Conservation (phyloP, 2,329 filamentous ascomycete genomes). For the Fusarium pseudoanthophilum region DNA sequence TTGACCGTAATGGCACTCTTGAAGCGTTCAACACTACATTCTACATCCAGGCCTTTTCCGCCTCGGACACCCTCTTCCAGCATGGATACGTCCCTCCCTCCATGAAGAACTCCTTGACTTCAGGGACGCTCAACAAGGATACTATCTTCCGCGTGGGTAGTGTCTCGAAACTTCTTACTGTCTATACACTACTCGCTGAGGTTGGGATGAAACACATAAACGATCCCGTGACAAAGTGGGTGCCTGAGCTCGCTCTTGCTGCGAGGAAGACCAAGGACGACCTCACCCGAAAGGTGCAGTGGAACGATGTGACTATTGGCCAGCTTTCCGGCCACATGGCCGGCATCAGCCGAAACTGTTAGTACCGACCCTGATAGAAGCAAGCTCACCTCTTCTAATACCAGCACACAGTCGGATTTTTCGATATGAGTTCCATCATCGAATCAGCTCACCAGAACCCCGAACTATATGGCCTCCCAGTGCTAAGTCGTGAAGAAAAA, state of each 20-base stretch:
- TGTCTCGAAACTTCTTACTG: background rate
- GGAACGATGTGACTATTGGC: slow-evolving; percentile 5
- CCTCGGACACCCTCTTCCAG: background rate
- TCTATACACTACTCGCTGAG: background rate
- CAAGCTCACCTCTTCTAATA: background rate
- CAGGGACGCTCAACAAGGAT: background rate
- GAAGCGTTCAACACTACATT: slow-evolving; percentile 4
- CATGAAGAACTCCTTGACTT: slow-evolving; percentile 4
- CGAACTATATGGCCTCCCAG: background rate
- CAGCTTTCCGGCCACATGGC: slow-evolving; percentile 2
- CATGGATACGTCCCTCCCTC: slow-evolving; percentile 1
- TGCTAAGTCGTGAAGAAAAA: background rate
- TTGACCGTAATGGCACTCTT: slow-evolving; percentile 1
- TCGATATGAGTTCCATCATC: background rate
- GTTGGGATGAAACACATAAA: slow-evolving; percentile 3
- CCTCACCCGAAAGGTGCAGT: background rate
- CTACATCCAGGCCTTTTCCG: slow-evolving; percentile 9
- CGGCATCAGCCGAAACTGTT: background rate
- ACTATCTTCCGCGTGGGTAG: background rate
- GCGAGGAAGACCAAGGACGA: background rate
- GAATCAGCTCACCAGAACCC: background rate
- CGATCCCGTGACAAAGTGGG: slow-evolving; percentile 14
- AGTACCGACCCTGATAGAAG: background rate
- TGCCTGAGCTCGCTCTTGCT: slow-evolving; percentile 2
- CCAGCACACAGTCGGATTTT: background rate